Evolutionary conservation across 352 stramenopile species (phyloP), one percentile per base, ranked within the genome.

Genomic region (Phytophthora aleatoria): DNA sequence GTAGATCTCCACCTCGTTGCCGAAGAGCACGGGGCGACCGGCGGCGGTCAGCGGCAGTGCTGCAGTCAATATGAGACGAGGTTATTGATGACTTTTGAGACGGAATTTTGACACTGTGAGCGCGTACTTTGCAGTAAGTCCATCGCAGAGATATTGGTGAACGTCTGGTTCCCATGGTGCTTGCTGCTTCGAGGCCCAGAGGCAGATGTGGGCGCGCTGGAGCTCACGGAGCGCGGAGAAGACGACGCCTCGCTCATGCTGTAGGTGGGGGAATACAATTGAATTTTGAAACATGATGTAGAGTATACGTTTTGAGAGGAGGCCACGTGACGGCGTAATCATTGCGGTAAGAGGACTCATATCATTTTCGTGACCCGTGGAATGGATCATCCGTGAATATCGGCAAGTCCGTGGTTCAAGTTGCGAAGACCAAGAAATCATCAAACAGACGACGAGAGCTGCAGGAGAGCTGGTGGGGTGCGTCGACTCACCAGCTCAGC

Each of bases 1-100:
- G 73, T 95, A 95, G 61, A 95, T 91, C 64, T 95, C 87, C n/a
- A 94, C 87, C 41, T 95, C 87, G 26, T 77, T 90, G 10, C 73
- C 78, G 50, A 91, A 92, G 33, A 95, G 83, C 52, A 76, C 75
- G 3, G 87, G 87, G 3, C 87, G 82, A 0, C 87, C 87, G 1
- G 85, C 83, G 4, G 80, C 70, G 26, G 83, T 94, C 26, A 95
- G 67, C 16, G 81, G 73, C 53, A 95, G 73, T 28, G 77, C 87
- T 95, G 55, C 12, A 50, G 26, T 39, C 4, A 55, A 49, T 15
- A 31, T 38, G 33, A 56, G 39, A 56, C 16, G 52, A 60, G 53
- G 53, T 64, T 50, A 55, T 1, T 44, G 30, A 31, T 8, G 12
- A 13, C 38, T 27, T 35, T 50, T 5, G 13, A 35, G 31, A n/a